Percentiles rank a stretch among this genome's conserved stretches.
These are phyloP conservation scores for Suillus subaureus DNA, from an alignment of 768 basidiomycete genomes.

Conservation along the genomic window DNA sequence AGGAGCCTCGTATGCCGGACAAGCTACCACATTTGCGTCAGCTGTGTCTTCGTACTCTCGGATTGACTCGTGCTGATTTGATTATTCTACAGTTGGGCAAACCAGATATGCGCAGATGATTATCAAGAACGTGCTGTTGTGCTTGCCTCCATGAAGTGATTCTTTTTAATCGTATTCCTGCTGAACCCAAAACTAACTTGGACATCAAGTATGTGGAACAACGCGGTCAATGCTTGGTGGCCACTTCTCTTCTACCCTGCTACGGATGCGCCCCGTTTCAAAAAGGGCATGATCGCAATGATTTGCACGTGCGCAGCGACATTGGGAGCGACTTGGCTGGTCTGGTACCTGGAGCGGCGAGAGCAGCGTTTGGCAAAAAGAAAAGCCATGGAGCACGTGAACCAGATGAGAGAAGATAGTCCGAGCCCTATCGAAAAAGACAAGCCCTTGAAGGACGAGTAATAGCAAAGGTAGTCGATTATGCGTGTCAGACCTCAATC, in stretches of 20 bases:
- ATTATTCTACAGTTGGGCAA: slow-evolving; percentile 62
- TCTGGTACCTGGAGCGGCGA: slow-evolving; percentile 54
- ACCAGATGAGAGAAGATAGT: not conserved
- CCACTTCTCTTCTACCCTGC: slow-evolving; percentile 73
- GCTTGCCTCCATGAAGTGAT: slow-evolving; percentile 74
- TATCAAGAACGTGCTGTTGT: slow-evolving; percentile 70
- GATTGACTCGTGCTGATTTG: not conserved
- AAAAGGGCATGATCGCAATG: slow-evolving; percentile 72
- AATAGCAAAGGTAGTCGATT: not conserved
- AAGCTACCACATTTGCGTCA: slow-evolving; percentile 75
- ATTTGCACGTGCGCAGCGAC: slow-evolving; percentile 60
- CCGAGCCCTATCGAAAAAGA: not conserved
- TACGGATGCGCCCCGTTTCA: slow-evolving; percentile 68
- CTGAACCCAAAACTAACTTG: slow-evolving; percentile 4
- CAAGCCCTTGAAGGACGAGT: slow-evolving; percentile 4
- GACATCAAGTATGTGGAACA: slow-evolving; percentile 64
- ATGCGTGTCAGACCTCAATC: not conserved
- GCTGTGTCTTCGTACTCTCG: slow-evolving; percentile 21
- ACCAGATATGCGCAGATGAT: slow-evolving; percentile 73
- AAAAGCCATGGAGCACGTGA: not conserved
- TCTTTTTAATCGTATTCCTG: not conserved
- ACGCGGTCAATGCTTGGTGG: slow-evolving; percentile 71
- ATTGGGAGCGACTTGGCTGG: slow-evolving; percentile 53
- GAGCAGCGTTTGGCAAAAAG: slow-evolving; percentile 25
- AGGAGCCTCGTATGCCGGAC: slow-evolving; percentile 73